A percentile compares a stretch with the other conserved stretches of the same genome.
Conservation (phyloP, 129 eudicot genomes). For the Flaveria sonorensis region DNA sequence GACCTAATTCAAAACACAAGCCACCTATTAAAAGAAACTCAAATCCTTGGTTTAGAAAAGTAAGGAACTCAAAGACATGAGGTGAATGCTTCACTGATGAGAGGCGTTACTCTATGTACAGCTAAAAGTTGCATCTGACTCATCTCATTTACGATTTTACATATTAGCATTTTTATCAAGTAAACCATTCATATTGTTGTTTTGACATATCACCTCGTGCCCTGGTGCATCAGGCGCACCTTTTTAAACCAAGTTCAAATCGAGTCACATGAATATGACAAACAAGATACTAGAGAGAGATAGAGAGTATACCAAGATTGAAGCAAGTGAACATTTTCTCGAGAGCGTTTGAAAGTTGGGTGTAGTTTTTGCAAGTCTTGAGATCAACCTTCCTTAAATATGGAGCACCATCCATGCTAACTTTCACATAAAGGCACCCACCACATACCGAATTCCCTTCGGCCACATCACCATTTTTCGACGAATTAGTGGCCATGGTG, state of each 20-base stretch:
- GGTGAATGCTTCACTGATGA: too few species aligned
- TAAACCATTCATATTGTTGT: too few species aligned
- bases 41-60: too few species aligned
- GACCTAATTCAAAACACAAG: constrained; percentile 51
- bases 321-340: constrained; percentile 92
- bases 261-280: not conserved
- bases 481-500: constrained; percentile 62
- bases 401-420: constrained; percentile 99
- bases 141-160: too few species aligned
- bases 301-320: constrained; percentile 58
- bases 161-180: too few species aligned
- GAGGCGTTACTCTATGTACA: too few species aligned
- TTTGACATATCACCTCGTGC: too few species aligned
- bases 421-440: constrained; percentile 84
- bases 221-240: too few species aligned
- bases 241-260: not conserved
- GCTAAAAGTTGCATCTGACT: too few species aligned
- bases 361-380: constrained; percentile 64
- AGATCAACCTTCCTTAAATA: constrained; percentile 92
- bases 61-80: too few species aligned
- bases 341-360: constrained; percentile 74
- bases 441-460: constrained; percentile 44
- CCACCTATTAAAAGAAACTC: not conserved
- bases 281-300: not conserved
- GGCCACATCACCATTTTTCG: constrained; percentile 47